Evolutionary conservation across 306 rosid genomes (phyloP).

Genomic region (Cicer judaicum): DNA sequence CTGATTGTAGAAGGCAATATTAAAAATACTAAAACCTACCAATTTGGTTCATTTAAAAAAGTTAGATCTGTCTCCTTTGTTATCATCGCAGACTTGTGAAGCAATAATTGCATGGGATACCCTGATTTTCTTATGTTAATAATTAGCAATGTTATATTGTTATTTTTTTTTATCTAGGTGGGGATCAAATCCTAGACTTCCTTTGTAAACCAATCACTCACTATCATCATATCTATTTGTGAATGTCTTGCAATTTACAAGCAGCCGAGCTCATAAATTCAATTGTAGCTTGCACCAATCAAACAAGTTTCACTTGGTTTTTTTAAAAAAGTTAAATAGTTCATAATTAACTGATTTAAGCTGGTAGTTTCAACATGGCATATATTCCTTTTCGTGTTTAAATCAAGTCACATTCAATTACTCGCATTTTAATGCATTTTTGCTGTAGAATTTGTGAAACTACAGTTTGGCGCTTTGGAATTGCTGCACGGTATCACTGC

Average conservation of each 20-base stretch:
- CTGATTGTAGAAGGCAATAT: constrained; percentile 3
- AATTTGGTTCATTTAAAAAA: background rate
- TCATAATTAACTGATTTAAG: background rate
- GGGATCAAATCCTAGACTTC: no score
- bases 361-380: background rate
- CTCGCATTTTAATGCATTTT: background rate
- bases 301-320: background rate
- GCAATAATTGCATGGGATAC: constrained; percentile 21
- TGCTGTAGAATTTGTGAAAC: background rate
- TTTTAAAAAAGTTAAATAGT: background rate
- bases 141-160: no score
- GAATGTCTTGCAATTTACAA: background rate
- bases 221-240: background rate
- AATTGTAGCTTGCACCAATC: constrained; percentile 18
- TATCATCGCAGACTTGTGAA: constrained; percentile 19
- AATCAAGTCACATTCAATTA: background rate
- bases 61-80: constrained; percentile 8
- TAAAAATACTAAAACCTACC: background rate
- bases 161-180: no score
- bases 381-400: background rate
- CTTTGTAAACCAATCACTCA: background rate
- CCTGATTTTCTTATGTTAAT: background rate
- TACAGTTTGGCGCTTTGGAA: background rate
- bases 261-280: constrained; percentile 26
- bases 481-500: background rate